Evolutionary conservation across 352 stramenopile genomes (phyloP), one percentile per base, ranked within the genome.

Genomic region (Phytophthora boehmeriae): DNA sequence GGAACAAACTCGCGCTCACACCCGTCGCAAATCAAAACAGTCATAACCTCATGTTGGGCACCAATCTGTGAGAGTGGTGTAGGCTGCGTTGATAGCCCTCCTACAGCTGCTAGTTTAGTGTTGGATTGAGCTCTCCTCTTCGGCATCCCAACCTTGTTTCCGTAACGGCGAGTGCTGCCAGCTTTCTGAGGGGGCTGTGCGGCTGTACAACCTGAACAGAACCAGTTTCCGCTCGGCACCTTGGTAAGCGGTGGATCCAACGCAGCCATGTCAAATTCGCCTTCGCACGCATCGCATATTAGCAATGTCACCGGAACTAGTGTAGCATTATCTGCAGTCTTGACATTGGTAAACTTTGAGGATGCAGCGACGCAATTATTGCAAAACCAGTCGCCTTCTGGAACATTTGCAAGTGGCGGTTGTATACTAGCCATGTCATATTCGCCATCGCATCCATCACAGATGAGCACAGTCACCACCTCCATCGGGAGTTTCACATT

Each of bases 231-330:
- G 32, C 76, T 76, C 9, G 80, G 79, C 27, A 90, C 65, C 28
- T 75, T 54, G 0, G 45, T 63, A 14, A 90, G 59, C 11, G 79
- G 83, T 32, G 80, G 83, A 45, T 80, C 20, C n/a, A 92, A 41
- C 14, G 42, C 56, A 6, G 63, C 70, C 66, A 88, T 78, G 27
- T 91, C 80, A 45, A 76, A 91, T 46, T 93, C 84, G 22, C 58
- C 63, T 34, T 91, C 83, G 48, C 85, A 94, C 17, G 76, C 78
- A 38, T 92, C 83, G 55, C 85, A 94, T 17, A 92, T 71, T 23
- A 94, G 44, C 27, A 92, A 30, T 13, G 61, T 80, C 16, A 81
- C 67, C 10, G 66, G 51, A 4, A 60, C 51, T 30, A 63, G 39
- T n/a, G 36, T 27, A 17, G 17, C 19, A 22, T 57, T 52, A 28